Evolutionary conservation across 2,329 filamentous ascomycete species (phyloP).

Genomic region (Colletotrichum neosansevieriae): DNA sequence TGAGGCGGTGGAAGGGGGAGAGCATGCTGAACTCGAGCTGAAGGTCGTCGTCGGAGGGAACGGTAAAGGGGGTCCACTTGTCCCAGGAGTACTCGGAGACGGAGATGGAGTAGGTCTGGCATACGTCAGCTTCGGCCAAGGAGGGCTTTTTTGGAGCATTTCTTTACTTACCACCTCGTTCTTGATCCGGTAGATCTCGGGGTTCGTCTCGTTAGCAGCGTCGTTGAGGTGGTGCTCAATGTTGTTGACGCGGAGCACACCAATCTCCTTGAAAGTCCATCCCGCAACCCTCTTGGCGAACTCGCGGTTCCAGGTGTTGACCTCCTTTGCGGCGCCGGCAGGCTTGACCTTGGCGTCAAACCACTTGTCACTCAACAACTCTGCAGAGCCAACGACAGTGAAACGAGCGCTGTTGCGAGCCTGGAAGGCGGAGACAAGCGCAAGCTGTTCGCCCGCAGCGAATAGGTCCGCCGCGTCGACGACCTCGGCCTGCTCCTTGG

Average conservation of each 20-base stretch:
- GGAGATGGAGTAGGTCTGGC: constrained; percentile 85
- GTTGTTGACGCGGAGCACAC: constrained; percentile 86
- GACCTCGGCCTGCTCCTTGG: constrained; percentile 81
- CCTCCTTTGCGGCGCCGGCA: constrained; percentile 60
- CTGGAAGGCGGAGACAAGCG: constrained; percentile 87
- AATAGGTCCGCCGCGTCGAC: constrained; percentile 82
- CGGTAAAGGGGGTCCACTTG: constrained; percentile 79
- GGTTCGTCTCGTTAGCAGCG: constrained; percentile 75
- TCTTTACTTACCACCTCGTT: constrained; percentile 87
- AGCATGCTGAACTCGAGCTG: constrained; percentile 99
- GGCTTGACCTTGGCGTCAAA: constrained; percentile 84
- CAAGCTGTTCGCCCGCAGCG: constrained; percentile 84
- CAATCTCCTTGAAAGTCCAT: constrained; percentile 97
- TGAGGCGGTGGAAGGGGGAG: constrained; percentile 93
- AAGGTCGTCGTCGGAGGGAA: constrained; percentile 77
- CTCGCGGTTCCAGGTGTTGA: constrained; percentile 81
- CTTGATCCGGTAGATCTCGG: constrained; percentile 93
- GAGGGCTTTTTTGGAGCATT: neutral
- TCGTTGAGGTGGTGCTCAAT: constrained; percentile 81
- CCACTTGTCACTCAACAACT: constrained; percentile 91
- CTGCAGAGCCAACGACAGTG: constrained; percentile 85
- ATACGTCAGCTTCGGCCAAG: constrained; percentile 27
- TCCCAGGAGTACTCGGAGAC: constrained; percentile 86
- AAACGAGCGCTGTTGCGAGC: constrained; percentile 94
- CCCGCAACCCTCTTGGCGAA: constrained; percentile 88